Evolutionary conservation across 1,139 yeast genomes (phyloP).

Genomic region (Pneumocystis sp.): DNA sequence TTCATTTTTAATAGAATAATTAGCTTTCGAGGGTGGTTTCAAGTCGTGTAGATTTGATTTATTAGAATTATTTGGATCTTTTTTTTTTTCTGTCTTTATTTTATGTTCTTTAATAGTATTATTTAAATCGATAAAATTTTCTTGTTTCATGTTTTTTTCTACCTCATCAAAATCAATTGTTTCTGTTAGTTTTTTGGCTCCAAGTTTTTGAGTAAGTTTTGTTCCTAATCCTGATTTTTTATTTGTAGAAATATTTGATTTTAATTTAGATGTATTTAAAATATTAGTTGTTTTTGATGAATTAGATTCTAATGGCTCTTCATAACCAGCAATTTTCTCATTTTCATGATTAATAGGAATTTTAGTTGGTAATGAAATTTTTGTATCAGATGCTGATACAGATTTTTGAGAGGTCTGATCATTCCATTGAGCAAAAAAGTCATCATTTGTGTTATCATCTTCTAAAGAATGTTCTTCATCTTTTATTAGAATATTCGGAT

Average conservation of each 20-base stretch:
- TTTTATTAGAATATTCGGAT: neutral
- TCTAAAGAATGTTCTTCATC: conserved; percentile 2
- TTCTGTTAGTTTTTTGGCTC: conserved; percentile 31
- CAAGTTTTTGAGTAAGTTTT: conserved; percentile 23
- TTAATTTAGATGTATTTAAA: conserved; percentile 17
- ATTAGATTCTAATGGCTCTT: conserved; percentile 14
- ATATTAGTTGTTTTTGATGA: conserved; percentile 15
- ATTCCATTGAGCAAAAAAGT: conserved; percentile 84
- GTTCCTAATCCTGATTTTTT: conserved; percentile 18
- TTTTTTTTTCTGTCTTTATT: conserved; percentile 16
- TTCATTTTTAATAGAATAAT: conserved; percentile 3
- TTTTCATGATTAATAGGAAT: conserved; percentile 15
- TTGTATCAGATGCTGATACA: conserved; percentile 39
- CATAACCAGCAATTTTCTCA: conserved; percentile 1
- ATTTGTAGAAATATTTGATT: conserved; percentile 18
- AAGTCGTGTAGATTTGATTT: neutral
- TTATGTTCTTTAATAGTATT: neutral
- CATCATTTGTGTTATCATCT: conserved; percentile 36
- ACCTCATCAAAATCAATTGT: conserved; percentile 70
- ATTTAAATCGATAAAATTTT: neutral
- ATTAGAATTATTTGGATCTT: neutral
- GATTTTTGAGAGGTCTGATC: conserved; percentile 41
- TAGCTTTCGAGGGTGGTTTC: neutral
- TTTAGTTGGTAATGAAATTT: conserved; percentile 23
- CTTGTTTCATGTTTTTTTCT: neutral